phyloP scores from a whole-genome alignment of 106 monocot species.

The Phalaenopsis equestris region DNA sequence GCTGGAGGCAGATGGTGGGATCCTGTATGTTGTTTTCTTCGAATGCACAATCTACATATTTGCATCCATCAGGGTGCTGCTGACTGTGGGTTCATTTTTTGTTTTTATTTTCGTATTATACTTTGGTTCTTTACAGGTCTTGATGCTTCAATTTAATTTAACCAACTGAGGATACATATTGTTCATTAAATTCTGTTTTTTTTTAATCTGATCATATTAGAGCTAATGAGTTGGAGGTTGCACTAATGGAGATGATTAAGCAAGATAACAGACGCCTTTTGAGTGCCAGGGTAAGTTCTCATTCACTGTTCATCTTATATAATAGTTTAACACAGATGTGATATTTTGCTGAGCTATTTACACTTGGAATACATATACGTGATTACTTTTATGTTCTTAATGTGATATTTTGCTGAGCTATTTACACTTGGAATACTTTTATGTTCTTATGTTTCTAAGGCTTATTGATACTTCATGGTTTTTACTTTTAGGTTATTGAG shows the following conservation, averaged over 20 bases:
- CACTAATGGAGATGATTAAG: constrained; percentile 98
- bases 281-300: constrained; percentile 58
- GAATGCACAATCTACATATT: not conserved
- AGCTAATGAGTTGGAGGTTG: constrained; percentile 85
- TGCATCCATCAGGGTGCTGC: not conserved
- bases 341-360: not conserved
- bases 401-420: constrained; percentile 1
- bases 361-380: not conserved
- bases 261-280: constrained; percentile 87
- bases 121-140: not conserved
- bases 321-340: not conserved
- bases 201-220: constrained; percentile 16
- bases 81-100: not conserved
- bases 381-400: not conserved
- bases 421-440: not conserved
- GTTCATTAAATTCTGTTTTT: not conserved
- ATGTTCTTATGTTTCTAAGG: not conserved
- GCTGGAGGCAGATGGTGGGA: constrained; percentile 2
- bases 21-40: not conserved
- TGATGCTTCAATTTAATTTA: not conserved
- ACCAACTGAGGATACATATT: not conserved
- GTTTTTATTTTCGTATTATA: not conserved
- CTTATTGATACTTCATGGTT: not conserved
- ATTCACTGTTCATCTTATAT: not conserved
- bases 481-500: constrained; percentile 1